These are phyloP conservation scores for Coemansia nantahalensis DNA, from an alignment of 192 early-diverging fungal genomes.

Conservation along the genomic window DNA sequence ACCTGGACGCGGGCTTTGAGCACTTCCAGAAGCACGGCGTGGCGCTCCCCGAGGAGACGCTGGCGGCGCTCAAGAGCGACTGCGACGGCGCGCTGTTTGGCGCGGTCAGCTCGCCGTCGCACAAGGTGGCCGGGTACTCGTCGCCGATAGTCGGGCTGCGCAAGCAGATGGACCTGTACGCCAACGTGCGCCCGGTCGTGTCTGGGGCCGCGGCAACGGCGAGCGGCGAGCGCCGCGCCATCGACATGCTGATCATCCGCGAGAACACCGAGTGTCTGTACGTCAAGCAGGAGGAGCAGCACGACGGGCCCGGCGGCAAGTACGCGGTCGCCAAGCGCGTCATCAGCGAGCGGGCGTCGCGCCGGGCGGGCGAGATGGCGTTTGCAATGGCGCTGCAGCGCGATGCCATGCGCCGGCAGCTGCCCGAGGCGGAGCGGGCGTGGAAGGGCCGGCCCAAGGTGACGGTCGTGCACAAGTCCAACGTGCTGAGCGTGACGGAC, in stretches of 20 bases:
- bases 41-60: conserved; percentile 86
- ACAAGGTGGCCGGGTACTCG: conserved; percentile 97
- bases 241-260: conserved; percentile 96
- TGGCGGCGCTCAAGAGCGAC: conserved; percentile 72
- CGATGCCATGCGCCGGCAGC: conserved; percentile 61
- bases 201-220: conserved; percentile 60
- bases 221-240: conserved; percentile 56
- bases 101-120: conserved; percentile 96
- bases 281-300: conserved; percentile 54
- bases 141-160: conserved; percentile 96
- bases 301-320: conserved; percentile 57
- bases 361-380: conserved; percentile 85
- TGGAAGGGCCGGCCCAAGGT: conserved; percentile 75
- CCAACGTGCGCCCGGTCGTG: conserved; percentile 92
- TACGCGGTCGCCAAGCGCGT: conserved; percentile 79
- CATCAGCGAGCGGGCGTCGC: conserved; percentile 87
- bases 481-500: conserved; percentile 91
- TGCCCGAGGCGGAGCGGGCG: conserved; percentile 55
- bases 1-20: conserved; percentile 94
- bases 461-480: conserved; percentile 97
- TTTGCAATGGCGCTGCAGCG: conserved; percentile 89
- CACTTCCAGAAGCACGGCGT: conserved; percentile 91
- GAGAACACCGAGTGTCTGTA: conserved; percentile 97
- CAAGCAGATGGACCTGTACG: conserved; percentile 94
- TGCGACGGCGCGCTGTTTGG: conserved; percentile 97